phyloP scores from a whole-genome alignment of 2,329 filamentous ascomycete species.

The Graphilbum sp. region DNA sequence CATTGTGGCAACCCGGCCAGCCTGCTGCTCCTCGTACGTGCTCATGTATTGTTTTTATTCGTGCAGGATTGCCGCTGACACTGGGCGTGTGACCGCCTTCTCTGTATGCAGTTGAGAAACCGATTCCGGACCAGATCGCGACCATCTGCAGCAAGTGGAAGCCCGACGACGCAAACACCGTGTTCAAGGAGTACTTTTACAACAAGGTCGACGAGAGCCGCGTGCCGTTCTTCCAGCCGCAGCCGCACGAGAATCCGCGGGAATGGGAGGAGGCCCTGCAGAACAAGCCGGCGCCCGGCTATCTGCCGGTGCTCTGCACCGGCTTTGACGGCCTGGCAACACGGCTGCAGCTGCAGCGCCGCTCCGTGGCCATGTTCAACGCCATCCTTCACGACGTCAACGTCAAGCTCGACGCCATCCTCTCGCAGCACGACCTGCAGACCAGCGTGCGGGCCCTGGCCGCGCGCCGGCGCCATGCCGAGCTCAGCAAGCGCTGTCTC shows the following conservation, averaged over 20 bases:
- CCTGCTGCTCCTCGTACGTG: conserved; percentile 28
- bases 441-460: conserved; percentile 59
- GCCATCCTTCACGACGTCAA: conserved; percentile 66
- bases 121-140: conserved; percentile 57
- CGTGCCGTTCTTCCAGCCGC: conserved; percentile 61
- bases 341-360: conserved; percentile 56
- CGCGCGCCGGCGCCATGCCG: conserved; percentile 54
- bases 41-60: background rate
- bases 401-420: conserved; percentile 51
- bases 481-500: conserved; percentile 56
- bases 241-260: conserved; percentile 52
- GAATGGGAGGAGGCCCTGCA: conserved; percentile 76
- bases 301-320: conserved; percentile 59
- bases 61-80: too few relatives aligned
- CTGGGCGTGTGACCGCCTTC: too few relatives aligned
- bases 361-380: conserved; percentile 53
- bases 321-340: conserved; percentile 59
- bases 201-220: conserved; percentile 62
- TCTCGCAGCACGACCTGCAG: conserved; percentile 61
- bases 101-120: conserved; percentile 42
- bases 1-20: conserved; percentile 35
- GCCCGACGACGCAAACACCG: conserved; percentile 48
- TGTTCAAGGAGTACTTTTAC: conserved; percentile 75
- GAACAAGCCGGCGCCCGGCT: conserved; percentile 60
- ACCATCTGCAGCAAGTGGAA: conserved; percentile 61